phyloP scores from a whole-genome alignment of 2,329 filamentous ascomycete species.

The Penicillium sp. region DNA sequence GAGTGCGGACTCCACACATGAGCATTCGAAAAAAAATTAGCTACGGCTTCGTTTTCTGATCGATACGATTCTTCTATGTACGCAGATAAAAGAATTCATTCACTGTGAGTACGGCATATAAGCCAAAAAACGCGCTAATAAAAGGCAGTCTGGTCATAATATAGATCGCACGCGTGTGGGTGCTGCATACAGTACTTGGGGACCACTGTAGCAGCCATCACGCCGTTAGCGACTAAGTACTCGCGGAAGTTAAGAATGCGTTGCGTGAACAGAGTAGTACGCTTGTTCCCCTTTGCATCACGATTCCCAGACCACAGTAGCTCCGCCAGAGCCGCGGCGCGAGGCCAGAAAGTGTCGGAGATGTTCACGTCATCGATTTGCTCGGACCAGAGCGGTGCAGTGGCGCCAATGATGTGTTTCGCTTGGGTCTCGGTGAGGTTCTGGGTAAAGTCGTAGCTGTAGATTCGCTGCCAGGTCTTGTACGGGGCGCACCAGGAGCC shows the following conservation, averaged over 20 bases:
- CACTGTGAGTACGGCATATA: not conserved
- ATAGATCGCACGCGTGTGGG: conserved; percentile 62
- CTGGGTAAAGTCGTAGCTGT: conserved; percentile 61
- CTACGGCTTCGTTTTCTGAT: not conserved
- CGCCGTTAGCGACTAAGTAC: conserved; percentile 61
- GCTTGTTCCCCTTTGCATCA: conserved; percentile 55
- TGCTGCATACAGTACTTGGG: conserved; percentile 64
- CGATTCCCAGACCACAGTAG: conserved; percentile 62
- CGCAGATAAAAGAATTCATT: not conserved
- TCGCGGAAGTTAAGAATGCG: conserved; percentile 64
- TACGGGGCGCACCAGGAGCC: conserved; percentile 65
- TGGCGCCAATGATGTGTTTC: conserved; percentile 57
- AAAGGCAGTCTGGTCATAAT: conserved; percentile 55
- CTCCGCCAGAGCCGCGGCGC: conserved; percentile 61
- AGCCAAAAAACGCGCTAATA: conserved; percentile 16
- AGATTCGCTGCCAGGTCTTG: conserved; percentile 66
- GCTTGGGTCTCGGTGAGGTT: conserved; percentile 54
- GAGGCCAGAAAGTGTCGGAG: conserved; percentile 59
- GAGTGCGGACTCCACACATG: not conserved
- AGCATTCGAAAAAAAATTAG: not conserved
- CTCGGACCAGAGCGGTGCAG: conserved; percentile 59
- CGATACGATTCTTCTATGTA: not conserved
- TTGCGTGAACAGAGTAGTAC: conserved; percentile 59
- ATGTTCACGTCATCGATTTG: conserved; percentile 60
- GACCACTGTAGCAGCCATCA: conserved; percentile 56